phyloP scores from a whole-genome alignment of 1,284 basidiomycete genomes.

The Sporisorium scitamineum region DNA sequence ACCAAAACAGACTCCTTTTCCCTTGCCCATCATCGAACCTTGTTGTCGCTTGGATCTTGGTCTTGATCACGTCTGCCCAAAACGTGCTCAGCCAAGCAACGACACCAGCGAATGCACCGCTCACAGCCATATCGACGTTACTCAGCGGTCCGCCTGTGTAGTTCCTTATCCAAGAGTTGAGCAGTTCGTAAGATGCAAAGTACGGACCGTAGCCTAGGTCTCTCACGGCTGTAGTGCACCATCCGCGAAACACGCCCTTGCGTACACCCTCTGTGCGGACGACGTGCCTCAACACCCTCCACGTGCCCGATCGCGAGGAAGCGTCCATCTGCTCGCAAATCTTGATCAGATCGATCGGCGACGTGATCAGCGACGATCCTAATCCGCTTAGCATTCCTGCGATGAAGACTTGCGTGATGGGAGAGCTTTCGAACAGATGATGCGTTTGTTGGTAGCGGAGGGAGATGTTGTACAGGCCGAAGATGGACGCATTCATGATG shows the following conservation, averaged over 20 bases:
- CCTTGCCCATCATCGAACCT: not conserved
- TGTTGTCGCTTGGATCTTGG: constrained; percentile 53
- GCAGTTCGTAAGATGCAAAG: constrained; percentile 58
- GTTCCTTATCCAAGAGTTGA: constrained; percentile 37
- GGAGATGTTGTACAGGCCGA: constrained; percentile 57
- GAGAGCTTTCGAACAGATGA: not conserved
- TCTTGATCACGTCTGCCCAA: constrained; percentile 64
- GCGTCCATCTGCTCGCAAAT: constrained; percentile 61
- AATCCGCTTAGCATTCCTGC: constrained; percentile 59
- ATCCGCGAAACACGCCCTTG: constrained; percentile 54
- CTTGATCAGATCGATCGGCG: constrained; percentile 64
- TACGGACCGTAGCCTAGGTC: constrained; percentile 63
- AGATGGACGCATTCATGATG: constrained; percentile 66
- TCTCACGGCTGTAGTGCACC: constrained; percentile 53
- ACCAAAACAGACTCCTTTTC: constrained; percentile 22
- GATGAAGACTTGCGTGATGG: constrained; percentile 44
- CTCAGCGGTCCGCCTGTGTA: constrained; percentile 16
- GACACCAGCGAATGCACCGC: constrained; percentile 59
- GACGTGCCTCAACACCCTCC: constrained; percentile 37
- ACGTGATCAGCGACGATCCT: constrained; percentile 55
- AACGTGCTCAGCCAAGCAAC: constrained; percentile 64
- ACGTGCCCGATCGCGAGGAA: constrained; percentile 8
- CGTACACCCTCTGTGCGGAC: constrained; percentile 30
- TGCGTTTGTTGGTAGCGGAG: constrained; percentile 37
- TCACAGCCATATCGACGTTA: constrained; percentile 54